Evolutionary conservation across 129 eudicot species (phyloP).

Genomic region (Helianthus tuberosus): DNA sequence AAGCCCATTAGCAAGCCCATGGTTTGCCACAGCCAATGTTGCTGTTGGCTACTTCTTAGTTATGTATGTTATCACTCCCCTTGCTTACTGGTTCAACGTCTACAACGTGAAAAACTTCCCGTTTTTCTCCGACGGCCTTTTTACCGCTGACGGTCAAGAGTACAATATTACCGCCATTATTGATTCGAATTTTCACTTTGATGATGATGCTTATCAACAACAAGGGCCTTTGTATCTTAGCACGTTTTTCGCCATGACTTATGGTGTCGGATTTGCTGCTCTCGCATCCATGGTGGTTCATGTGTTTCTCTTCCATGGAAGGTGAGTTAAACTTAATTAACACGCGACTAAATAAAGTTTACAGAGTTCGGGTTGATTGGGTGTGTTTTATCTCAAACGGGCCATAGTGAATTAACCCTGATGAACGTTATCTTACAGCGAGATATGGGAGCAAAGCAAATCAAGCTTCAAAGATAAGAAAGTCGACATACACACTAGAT

Average conservation of each 20-base stretch:
- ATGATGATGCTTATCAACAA: conserved; percentile 57
- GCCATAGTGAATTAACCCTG: not conserved
- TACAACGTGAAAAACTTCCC: conserved; percentile 83
- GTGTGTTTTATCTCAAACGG: too few species aligned
- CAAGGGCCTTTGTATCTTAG: conserved; percentile 84
- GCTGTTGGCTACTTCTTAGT: conserved; percentile 78
- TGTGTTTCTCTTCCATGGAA: conserved; percentile 86
- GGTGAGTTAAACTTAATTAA: conserved; percentile 40
- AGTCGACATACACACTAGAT: conserved; percentile 84
- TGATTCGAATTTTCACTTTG: conserved; percentile 72
- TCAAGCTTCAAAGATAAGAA: conserved; percentile 71
- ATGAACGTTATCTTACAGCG: conserved; percentile 25
- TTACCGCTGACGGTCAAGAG: conserved; percentile 60
- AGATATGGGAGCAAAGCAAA: conserved; percentile 90
- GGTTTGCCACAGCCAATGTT: conserved; percentile 95
- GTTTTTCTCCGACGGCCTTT: conserved; percentile 60
- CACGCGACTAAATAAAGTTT: not conserved
- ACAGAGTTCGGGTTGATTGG: too few species aligned
- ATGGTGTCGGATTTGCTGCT: conserved; percentile 95
- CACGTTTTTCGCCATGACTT: conserved; percentile 89
- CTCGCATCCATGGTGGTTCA: conserved; percentile 80
- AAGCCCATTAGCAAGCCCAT: conserved; percentile 95
- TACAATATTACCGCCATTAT: conserved; percentile 81
- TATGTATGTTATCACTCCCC: conserved; percentile 88
- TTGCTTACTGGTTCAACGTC: conserved; percentile 74